A percentile compares a stretch with the other conserved stretches of the same genome.
Conservation (phyloP, 202 grass and related monocot genomes). For the Schoenoplectus triqueter region DNA sequence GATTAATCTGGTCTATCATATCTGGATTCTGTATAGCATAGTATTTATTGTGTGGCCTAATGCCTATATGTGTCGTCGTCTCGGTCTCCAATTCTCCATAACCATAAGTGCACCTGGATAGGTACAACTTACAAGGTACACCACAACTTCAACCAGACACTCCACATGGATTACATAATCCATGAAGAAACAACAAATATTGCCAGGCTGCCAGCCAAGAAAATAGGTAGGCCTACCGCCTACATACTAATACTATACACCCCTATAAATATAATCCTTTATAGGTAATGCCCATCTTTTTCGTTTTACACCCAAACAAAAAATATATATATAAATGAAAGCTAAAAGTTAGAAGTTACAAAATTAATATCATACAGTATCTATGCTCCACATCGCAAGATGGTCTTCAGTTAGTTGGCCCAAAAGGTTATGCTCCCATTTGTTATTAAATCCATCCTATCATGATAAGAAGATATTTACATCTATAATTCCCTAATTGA, state of each 20-base stretch:
- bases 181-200: background rate
- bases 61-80: background rate
- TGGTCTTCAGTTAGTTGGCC: conserved; percentile 57
- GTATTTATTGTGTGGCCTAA: background rate
- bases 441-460: conserved; percentile 85
- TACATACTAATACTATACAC: background rate
- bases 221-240: conserved; percentile 9
- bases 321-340: background rate
- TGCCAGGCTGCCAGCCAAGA: conserved; percentile 20
- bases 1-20: background rate
- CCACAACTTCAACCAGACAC: conserved; percentile 29
- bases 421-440: conserved; percentile 75
- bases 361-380: conserved; percentile 55
- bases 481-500: background rate
- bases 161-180: conserved; percentile 33
- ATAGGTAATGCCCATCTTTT: conserved; percentile 37
- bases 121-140: background rate
- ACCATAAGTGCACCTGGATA: background rate
- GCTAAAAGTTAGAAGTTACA: conserved; percentile 16
- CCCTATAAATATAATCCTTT: conserved; percentile 16
- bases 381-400: conserved; percentile 63
- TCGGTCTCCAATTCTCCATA: background rate
- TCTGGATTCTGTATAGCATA: background rate
- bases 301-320: no score
- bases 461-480: conserved; percentile 33